Base-by-base conservation (phyloP, 441 rosid species). In the Jatropha podagrica region DNA sequence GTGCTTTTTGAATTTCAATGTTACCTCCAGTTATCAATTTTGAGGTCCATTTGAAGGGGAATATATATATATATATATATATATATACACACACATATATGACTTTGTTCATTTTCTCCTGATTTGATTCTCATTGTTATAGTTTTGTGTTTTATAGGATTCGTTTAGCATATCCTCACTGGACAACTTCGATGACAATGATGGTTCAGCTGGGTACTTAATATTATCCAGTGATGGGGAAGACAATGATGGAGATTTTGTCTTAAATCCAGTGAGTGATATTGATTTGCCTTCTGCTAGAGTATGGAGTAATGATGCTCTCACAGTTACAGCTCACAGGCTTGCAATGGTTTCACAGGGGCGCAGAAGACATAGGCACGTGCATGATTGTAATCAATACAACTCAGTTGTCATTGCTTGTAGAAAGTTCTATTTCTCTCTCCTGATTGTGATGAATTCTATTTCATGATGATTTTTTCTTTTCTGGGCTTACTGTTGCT, bases 161-260 rank as follows among this genome's bases (percentile, higher is more conserved):
- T 79, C 87, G 0, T 81, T 80, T 74, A 87, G 81, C 76, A 59
- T 79, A 23, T 78, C 87, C 41, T 75, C 92, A 12, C 72, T 88
- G 68, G 96, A 88, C 77, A 81, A 85, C 40, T 85, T 91, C 86
- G 83, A 78, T 64, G 88, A 83, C 76, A 70, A 77, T 68, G 88
- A 80, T 59, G 80, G 79, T 27, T 26, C 68, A 63, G 26, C 81
- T 75, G 83, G 79, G 0, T 86, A 83, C 59, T 5, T 82, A 8
- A 55, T 83, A 68, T 96, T 92, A 4, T 93, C 96, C 12, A 95
- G 99, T 73, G 98, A 93, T 46, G 93, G 90, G 56, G 95, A 92
- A 76, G 94, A 89, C 52, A 91, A 91, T 73, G 97, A 96, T 71
- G 90, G 87, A 2, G 98, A 96, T n/a, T 81, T 85, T 63, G 70